Conservation (phyloP, 139 green algal genomes). For the Picochlorum sp. region DNA sequence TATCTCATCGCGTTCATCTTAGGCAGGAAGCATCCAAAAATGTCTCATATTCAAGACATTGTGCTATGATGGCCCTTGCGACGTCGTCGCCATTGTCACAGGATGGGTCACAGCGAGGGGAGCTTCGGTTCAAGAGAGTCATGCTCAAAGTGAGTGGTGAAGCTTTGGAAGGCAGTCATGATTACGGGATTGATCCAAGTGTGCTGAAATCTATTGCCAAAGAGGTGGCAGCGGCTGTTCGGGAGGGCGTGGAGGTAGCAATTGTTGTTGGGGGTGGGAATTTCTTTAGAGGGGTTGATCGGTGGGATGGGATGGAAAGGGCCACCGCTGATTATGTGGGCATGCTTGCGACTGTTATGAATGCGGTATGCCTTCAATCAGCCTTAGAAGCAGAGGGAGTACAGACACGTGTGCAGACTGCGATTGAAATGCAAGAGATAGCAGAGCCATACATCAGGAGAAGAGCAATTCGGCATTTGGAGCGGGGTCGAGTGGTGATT, state of each 20-base stretch:
- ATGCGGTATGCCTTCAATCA: conserved; percentile 79
- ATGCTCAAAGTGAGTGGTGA: conserved; percentile 91
- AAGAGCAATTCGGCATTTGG: conserved; percentile 86
- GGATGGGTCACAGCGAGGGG: background rate
- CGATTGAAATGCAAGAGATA: conserved; percentile 91
- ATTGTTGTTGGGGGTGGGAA: conserved; percentile 95
- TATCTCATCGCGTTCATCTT: too few relatives aligned
- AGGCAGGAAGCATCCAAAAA: too few relatives aligned
- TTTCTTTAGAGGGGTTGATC: conserved; percentile 85
- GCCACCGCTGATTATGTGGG: conserved; percentile 95
- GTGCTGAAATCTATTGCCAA: conserved; percentile 73
- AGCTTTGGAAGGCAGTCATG: conserved; percentile 69
- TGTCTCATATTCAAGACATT: background rate
- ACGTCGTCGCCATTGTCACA: background rate
- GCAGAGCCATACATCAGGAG: conserved; percentile 96
- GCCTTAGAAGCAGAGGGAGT: conserved; percentile 62
- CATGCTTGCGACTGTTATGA: conserved; percentile 99
- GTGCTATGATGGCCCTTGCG: background rate
- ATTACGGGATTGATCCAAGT: conserved; percentile 79
- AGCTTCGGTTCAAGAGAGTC: conserved; percentile 43
- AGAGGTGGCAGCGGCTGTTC: conserved; percentile 64
- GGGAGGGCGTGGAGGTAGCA: conserved; percentile 62
- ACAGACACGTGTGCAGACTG: conserved; percentile 77
- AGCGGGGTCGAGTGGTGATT: conserved; percentile 90
- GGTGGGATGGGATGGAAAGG: conserved; percentile 76